Percentiles rank a stretch among this genome's conserved stretches.
Evolutionary conservation across 768 basidiomycete species (phyloP).

Genomic region (Macrolepiota albuminosa): DNA sequence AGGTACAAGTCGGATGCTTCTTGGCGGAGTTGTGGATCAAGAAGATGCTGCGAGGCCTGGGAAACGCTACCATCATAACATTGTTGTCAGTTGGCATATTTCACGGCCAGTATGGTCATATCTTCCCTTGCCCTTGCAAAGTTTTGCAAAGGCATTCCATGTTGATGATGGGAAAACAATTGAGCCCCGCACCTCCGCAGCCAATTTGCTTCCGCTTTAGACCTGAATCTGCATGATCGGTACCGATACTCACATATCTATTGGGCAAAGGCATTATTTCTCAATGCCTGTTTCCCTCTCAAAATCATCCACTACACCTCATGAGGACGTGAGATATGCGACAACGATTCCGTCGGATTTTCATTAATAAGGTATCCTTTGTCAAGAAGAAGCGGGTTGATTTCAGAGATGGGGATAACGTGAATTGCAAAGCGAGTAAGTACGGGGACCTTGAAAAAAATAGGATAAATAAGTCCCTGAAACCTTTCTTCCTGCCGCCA

Average conservation of each 20-base stretch:
- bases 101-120: not conserved
- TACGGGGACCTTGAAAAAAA: conserved; percentile 1
- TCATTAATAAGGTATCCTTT: not conserved
- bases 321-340: not conserved
- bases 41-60: not conserved
- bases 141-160: not conserved
- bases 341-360: not conserved
- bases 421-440: not conserved
- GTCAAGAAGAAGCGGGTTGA: not conserved
- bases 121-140: not conserved
- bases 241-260: not conserved
- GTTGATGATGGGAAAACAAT: not conserved
- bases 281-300: not conserved
- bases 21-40: not conserved
- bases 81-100: not conserved
- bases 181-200: not conserved
- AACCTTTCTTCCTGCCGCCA: not conserved
- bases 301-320: not conserved
- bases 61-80: not conserved
- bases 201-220: not conserved
- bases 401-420: not conserved
- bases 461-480: not conserved
- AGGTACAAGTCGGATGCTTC: not conserved
- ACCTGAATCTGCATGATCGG: not conserved
- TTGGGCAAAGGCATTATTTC: not conserved